Evolutionary conservation across 352 stramenopile genomes (phyloP).

Genomic region (Hyaloperonospora brassicae): DNA sequence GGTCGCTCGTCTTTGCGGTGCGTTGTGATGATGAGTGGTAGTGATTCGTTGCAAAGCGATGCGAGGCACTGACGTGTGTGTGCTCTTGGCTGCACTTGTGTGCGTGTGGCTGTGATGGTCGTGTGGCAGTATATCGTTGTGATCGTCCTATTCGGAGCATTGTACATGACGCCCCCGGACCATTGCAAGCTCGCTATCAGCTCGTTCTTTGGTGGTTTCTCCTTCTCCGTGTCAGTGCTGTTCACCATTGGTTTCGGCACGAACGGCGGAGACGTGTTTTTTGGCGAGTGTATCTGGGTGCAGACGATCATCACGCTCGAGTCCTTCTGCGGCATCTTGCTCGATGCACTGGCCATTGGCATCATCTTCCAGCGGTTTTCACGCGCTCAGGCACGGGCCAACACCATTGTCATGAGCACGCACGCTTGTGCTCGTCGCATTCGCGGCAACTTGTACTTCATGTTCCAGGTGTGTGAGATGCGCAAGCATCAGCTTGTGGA

Average conservation of each 20-base stretch:
- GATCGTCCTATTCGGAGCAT: slow-evolving; percentile 52
- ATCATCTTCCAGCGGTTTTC: slow-evolving; percentile 93
- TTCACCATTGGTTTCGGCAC: slow-evolving; percentile 79
- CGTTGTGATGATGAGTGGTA: slow-evolving; percentile 14
- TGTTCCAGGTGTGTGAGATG: slow-evolving; percentile 87
- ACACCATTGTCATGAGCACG: slow-evolving; percentile 92
- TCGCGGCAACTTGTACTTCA: slow-evolving; percentile 88
- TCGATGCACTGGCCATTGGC: slow-evolving; percentile 91
- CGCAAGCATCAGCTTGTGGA: slow-evolving; percentile 93
- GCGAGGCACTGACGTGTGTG: too few relatives aligned
- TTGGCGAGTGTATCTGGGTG: slow-evolving; percentile 88
- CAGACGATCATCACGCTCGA: slow-evolving; percentile 89
- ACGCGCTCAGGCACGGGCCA: slow-evolving; percentile 82
- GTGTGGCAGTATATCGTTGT: slow-evolving; percentile 54
- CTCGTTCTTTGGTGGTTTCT: slow-evolving; percentile 68
- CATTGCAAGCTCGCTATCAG: slow-evolving; percentile 63
- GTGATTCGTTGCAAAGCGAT: background rate
- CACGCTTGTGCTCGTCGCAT: slow-evolving; percentile 87
- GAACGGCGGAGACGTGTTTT: slow-evolving; percentile 79
- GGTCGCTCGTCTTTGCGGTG: slow-evolving; percentile 23
- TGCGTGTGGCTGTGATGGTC: slow-evolving; percentile 2
- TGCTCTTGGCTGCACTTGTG: background rate
- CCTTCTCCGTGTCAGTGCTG: slow-evolving; percentile 72
- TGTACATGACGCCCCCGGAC: slow-evolving; percentile 67
- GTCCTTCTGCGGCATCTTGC: slow-evolving; percentile 85